Evolutionary conservation across 768 basidiomycete genomes (phyloP).

Genomic region (Podaxis mareebaensis): DNA sequence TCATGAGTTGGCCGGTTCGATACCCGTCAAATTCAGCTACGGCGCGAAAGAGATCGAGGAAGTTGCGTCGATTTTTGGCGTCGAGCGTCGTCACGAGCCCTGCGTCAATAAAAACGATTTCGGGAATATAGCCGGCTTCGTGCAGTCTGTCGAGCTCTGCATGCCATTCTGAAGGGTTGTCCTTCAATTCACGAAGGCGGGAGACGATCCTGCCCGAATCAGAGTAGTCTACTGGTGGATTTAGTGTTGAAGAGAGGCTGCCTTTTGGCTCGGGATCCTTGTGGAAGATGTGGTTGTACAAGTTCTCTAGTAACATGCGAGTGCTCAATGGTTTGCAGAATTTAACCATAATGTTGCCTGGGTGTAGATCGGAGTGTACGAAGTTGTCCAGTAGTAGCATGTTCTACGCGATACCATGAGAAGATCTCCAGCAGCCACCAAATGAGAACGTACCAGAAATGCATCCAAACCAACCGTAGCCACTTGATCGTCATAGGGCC

Average conservation of each 20-base stretch:
- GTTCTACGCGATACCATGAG: constrained; percentile 53
- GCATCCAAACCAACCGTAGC: constrained; percentile 94
- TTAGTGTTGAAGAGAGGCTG: constrained; percentile 26
- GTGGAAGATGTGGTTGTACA: constrained; percentile 56
- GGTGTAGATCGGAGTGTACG: constrained; percentile 89
- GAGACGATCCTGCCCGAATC: constrained; percentile 68
- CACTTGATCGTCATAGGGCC: constrained; percentile 85
- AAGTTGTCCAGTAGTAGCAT: constrained; percentile 99
- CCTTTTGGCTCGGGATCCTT: constrained; percentile 19
- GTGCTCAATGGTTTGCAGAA: constrained; percentile 87
- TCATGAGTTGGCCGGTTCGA: constrained; percentile 92
- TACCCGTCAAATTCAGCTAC: constrained; percentile 98
- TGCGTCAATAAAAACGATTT: constrained; percentile 95
- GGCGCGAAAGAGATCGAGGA: constrained; percentile 94
- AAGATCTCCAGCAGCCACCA: not conserved
- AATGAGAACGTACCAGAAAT: constrained; percentile 70
- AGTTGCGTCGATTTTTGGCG: constrained; percentile 82
- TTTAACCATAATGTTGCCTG: constrained; percentile 97
- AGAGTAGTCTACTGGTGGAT: constrained; percentile 39
- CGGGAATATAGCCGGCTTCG: constrained; percentile 80
- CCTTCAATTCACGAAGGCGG: constrained; percentile 59
- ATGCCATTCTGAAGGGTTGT: constrained; percentile 69
- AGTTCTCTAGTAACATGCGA: constrained; percentile 56
- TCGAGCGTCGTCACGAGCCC: constrained; percentile 91
- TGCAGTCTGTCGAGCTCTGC: constrained; percentile 63